Evolutionary conservation across 2,329 filamentous ascomycete species (phyloP).

Genomic region (Hymenoscyphus occultus): DNA sequence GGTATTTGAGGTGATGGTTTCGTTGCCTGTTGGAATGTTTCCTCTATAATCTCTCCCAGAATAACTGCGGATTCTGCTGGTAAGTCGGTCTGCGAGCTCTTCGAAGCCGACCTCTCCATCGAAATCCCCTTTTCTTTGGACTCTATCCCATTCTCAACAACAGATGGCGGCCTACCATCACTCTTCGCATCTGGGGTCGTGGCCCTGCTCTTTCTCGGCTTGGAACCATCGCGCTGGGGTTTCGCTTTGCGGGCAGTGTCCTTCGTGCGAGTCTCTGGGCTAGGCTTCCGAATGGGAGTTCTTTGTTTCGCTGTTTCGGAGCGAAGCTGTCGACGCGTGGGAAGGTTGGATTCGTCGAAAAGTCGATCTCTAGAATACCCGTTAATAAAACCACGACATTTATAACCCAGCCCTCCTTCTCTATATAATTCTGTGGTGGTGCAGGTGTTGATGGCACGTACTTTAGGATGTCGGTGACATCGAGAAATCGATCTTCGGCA

Average conservation of each 20-base stretch:
- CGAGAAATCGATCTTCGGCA: slow-evolving; percentile 54
- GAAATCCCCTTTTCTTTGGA: slow-evolving; percentile 16
- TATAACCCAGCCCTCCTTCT: neutral
- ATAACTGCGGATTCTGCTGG: slow-evolving; percentile 26
- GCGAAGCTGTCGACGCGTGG: slow-evolving; percentile 45
- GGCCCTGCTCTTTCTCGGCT: slow-evolving; percentile 29
- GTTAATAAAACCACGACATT: slow-evolving; percentile 31
- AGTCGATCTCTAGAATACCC: slow-evolving; percentile 43
- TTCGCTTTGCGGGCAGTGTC: slow-evolving; percentile 27
- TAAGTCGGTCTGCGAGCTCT: slow-evolving; percentile 34
- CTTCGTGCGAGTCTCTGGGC: slow-evolving; percentile 22
- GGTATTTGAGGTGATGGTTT: slow-evolving; percentile 16
- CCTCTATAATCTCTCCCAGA: slow-evolving; percentile 27
- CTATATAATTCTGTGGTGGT: slow-evolving; percentile 11
- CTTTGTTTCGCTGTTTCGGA: slow-evolving; percentile 44
- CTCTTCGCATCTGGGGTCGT: slow-evolving; percentile 26
- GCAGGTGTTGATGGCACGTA: slow-evolving; percentile 43
- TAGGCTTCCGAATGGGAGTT: slow-evolving; percentile 31
- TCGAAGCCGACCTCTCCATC: slow-evolving; percentile 31
- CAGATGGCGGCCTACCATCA: slow-evolving; percentile 21
- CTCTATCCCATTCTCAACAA: slow-evolving; percentile 17
- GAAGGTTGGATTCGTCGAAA: slow-evolving; percentile 53
- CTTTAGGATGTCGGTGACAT: slow-evolving; percentile 57
- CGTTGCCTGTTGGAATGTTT: slow-evolving; percentile 26
- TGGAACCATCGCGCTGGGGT: slow-evolving; percentile 28